Percentiles rank a stretch among this genome's conserved stretches.
These are phyloP conservation scores for Thelephora aurantiotincta DNA, from an alignment of 768 basidiomycete genomes.

Conservation along the genomic window DNA sequence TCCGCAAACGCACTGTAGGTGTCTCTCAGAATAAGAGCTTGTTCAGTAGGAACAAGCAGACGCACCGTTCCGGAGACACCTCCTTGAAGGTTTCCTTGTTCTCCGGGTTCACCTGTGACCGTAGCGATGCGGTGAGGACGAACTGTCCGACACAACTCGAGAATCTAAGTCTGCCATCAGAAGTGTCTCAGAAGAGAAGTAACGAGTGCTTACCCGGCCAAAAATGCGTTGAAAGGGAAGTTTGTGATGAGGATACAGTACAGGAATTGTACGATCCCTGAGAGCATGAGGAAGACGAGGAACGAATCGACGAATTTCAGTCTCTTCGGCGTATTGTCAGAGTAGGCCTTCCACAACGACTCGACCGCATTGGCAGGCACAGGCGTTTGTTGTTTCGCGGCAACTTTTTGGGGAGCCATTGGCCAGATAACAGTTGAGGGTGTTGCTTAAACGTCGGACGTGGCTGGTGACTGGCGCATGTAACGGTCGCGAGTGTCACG, in stretches of 20 bases:
- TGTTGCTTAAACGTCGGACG: not conserved
- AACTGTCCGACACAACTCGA: slow-evolving; percentile 92
- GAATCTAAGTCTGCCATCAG: slow-evolving; percentile 40
- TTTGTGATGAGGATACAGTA: slow-evolving; percentile 87
- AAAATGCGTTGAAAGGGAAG: slow-evolving; percentile 95
- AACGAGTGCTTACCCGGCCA: slow-evolving; percentile 63
- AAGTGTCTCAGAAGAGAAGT: not conserved
- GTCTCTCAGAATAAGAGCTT: not conserved
- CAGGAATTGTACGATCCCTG: slow-evolving; percentile 79
- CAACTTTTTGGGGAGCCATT: slow-evolving; percentile 25
- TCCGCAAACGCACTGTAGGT: slow-evolving; percentile 86
- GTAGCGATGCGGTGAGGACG: slow-evolving; percentile 82
- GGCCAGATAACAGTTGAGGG: not conserved
- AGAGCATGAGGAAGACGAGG: slow-evolving; percentile 82
- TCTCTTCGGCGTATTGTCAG: slow-evolving; percentile 59
- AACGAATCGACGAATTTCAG: slow-evolving; percentile 93
- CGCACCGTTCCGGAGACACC: slow-evolving; percentile 87
- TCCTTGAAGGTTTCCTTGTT: slow-evolving; percentile 77
- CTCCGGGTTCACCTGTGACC: slow-evolving; percentile 82
- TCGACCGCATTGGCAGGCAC: slow-evolving; percentile 23
- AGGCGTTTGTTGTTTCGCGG: slow-evolving; percentile 12
- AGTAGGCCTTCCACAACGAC: slow-evolving; percentile 67
- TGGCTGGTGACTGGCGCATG: not conserved
- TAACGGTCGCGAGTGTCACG: not conserved
- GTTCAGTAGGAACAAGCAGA: not conserved